Evolutionary conservation across 805 yeast species (phyloP).

Genomic region (Ogataea zsoltii): DNA sequence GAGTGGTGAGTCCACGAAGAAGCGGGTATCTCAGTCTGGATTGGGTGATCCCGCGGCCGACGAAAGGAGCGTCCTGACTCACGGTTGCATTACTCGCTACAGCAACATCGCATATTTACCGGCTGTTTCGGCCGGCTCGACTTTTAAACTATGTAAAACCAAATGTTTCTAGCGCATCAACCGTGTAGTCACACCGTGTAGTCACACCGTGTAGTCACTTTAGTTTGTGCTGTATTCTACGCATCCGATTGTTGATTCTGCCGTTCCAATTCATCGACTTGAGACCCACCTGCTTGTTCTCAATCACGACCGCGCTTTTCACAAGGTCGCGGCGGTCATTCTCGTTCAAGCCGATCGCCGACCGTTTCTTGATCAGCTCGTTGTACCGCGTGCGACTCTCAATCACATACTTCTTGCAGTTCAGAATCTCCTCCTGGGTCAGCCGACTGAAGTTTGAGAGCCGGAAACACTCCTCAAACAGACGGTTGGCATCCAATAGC

Average conservation of each 20-base stretch:
- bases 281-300: constrained; percentile 33
- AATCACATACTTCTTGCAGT: constrained; percentile 76
- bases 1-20: constrained; percentile 50
- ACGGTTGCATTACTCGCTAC: no score
- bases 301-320: constrained; percentile 21
- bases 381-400: constrained; percentile 52
- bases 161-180: neutral
- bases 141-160: no score
- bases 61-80: no score
- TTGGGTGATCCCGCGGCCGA: constrained; percentile 53
- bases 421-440: constrained; percentile 78
- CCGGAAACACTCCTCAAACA: constrained; percentile 76
- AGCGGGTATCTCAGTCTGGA: constrained; percentile 61
- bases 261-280: constrained; percentile 38
- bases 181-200: no score
- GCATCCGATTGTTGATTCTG: constrained; percentile 33
- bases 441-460: constrained; percentile 46
- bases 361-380: constrained; percentile 31
- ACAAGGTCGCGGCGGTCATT: constrained; percentile 32
- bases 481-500: constrained; percentile 63
- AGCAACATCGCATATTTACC: no score
- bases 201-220: no score
- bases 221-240: constrained; percentile 29
- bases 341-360: constrained; percentile 32
- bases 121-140: no score